Conservation (phyloP, 2,329 filamentous ascomycete species). For the Chrysoporthe deuterocubensis region DNA sequence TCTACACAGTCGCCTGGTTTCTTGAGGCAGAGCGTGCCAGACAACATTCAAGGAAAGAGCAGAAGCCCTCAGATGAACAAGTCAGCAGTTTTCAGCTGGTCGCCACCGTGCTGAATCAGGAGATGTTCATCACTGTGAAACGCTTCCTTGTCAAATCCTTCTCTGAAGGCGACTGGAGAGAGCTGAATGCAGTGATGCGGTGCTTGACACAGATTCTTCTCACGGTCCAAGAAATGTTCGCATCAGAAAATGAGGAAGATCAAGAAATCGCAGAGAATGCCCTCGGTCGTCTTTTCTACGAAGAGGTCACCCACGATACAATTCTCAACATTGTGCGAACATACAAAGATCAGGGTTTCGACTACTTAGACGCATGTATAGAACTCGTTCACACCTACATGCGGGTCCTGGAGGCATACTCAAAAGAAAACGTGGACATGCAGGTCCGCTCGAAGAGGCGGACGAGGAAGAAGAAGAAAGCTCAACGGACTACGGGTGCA, state of each 20-base stretch:
- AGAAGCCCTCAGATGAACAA: conserved; percentile 55
- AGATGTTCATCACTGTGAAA: conserved; percentile 90
- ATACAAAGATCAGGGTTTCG: conserved; percentile 94
- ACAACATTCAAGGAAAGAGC: conserved; percentile 61
- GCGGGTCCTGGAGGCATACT: conserved; percentile 88
- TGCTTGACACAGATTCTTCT: conserved; percentile 94
- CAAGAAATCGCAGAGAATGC: conserved; percentile 98
- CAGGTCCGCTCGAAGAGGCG: conserved; percentile 84
- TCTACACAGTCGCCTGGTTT: conserved; percentile 93
- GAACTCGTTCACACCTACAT: conserved; percentile 91
- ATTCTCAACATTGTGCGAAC: conserved; percentile 77
- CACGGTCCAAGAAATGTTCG: conserved; percentile 90
- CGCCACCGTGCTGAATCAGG: conserved; percentile 88
- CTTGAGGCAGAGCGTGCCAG: conserved; percentile 81
- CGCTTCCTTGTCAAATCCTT: conserved; percentile 77
- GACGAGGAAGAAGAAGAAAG: conserved; percentile 71
- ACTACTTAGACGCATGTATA: conserved; percentile 89
- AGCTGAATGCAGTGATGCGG: conserved; percentile 85
- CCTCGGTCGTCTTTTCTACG: conserved; percentile 95
- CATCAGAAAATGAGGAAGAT: conserved; percentile 85
- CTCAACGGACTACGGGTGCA: conserved; percentile 43
- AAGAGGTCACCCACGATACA: conserved; percentile 89
- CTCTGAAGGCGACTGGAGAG: conserved; percentile 85
- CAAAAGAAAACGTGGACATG: conserved; percentile 92
- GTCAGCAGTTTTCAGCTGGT: conserved; percentile 83